Evolutionary conservation across 129 eudicot species (phyloP).

Genomic region (Deinandra increscens): DNA sequence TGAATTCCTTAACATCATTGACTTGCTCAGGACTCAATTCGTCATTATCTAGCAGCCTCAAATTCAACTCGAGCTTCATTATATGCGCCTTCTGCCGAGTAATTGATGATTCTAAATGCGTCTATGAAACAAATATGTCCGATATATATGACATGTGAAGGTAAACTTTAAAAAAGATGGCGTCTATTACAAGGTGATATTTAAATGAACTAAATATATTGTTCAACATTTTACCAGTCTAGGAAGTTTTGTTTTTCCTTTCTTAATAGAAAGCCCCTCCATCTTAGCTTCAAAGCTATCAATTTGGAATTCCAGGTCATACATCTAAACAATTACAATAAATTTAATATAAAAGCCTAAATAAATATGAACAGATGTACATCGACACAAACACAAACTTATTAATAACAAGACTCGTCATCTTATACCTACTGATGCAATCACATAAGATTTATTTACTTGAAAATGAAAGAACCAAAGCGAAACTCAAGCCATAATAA

Average conservation of each 20-base stretch:
- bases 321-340: constrained; percentile 55
- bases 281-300: constrained; percentile 98
- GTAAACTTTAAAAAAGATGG: background rate
- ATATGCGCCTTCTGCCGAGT: constrained; percentile 96
- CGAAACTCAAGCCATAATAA: background rate
- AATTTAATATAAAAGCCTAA: background rate
- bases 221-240: constrained; percentile 62
- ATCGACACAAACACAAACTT: constrained; percentile 7
- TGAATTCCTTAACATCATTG: no score
- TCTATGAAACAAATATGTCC: constrained; percentile 38
- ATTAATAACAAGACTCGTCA: background rate
- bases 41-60: no score
- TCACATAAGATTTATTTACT: background rate
- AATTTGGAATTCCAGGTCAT: constrained; percentile 90
- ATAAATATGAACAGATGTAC: constrained; percentile 7
- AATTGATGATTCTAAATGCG: constrained; percentile 90
- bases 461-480: background rate
- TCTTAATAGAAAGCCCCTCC: constrained; percentile 91
- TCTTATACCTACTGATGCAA: background rate
- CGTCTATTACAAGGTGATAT: background rate
- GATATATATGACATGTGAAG: background rate
- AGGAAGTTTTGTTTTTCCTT: constrained; percentile 97
- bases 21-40: no score
- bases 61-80: constrained; percentile 88
- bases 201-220: constrained; percentile 1